Conservation (phyloP, 345 rosid genomes). For the Turnera subulata region DNA sequence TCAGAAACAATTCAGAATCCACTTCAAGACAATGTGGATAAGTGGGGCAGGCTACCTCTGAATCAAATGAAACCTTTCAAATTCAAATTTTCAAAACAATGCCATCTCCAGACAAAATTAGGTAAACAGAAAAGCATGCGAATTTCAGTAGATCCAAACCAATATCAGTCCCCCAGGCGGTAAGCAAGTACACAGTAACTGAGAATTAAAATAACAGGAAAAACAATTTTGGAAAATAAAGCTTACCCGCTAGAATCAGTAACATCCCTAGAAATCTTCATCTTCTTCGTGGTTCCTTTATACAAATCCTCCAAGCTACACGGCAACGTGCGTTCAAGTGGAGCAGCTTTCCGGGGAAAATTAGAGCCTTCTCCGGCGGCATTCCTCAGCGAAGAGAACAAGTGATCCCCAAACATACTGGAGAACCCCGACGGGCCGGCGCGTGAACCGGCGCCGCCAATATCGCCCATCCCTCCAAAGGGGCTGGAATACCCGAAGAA, state of each 20-base stretch:
- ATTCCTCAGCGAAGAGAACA: constrained; percentile 33
- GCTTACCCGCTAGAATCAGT: constrained; percentile 65
- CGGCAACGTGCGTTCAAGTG: constrained; percentile 52
- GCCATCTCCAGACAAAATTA: no score
- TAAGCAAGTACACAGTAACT: no score
- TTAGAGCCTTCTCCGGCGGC: constrained; percentile 41
- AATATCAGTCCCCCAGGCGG: no score
- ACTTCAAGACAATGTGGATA: no score
- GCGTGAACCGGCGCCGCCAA: neutral
- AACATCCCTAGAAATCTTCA: constrained; percentile 86
- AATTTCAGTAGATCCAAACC: no score
- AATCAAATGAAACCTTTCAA: no score
- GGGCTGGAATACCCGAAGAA: constrained; percentile 5
- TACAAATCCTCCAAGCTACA: constrained; percentile 76
- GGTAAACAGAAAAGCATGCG: no score
- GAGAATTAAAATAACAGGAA: no score
- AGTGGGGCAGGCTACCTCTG: no score
- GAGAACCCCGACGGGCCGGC: constrained; percentile 8
- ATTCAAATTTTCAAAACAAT: no score
- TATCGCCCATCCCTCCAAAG: constrained; percentile 3
- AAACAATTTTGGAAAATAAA: no score
- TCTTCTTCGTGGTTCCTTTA: constrained; percentile 69
- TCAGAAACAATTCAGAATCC: no score
- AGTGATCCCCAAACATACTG: constrained; percentile 7
- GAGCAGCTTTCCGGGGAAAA: constrained; percentile 45